Evolutionary conservation across 495 filamentous ascomycete genomes (phyloP), one percentile per base, ranked within the genome.

Genomic region (Cetradonia linearis): DNA sequence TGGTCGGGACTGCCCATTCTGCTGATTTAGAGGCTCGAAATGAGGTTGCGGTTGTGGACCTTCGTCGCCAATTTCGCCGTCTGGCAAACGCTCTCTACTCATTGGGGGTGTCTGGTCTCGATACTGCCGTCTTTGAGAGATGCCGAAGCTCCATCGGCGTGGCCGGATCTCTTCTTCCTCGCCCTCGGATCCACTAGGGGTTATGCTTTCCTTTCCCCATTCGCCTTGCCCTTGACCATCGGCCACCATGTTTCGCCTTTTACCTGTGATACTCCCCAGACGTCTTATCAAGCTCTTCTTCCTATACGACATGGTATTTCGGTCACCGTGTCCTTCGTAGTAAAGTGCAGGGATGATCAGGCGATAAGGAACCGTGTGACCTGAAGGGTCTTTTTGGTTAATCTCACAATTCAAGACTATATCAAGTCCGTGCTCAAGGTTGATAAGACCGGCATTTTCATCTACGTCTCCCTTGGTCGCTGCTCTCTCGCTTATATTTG

Each of bases 321-420:
- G 72, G 57, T 78, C 74, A 25, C 73, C 74, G 10, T 62, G 65
- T 7, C 75, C 77, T 4, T 78, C 71, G 64, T 82, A 83, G 57
- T 71, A 71, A 30, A 98, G 74, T 57, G 81, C 81, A 8, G 93
- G 93, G 13, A 98, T 85, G 0, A 96, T 79, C 28, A 97, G 70
- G 25, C 91, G 78, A 69, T 98, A 98, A 34, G 89, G 86, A 48
- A 82, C 80, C 3, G 93, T 98, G 64, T 86, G 86, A n/a, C 93
- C 94, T 0, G 85, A 80, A 0, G 94, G 93, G 66, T 97, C 89
- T 60, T 81, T 80, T 31, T 86, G 82, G 64, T 83, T 87, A 63
- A 96, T 81, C 73, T 98, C 93, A 65, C 93, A 81, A 65, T 94
- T 92, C 31, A 98, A 70, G 11, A 79, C 84, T 31, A 98, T 83